These are phyloP conservation scores for Filosporella fistucella DNA, from an alignment of 495 filamentous ascomycete species.

Conservation along the genomic window DNA sequence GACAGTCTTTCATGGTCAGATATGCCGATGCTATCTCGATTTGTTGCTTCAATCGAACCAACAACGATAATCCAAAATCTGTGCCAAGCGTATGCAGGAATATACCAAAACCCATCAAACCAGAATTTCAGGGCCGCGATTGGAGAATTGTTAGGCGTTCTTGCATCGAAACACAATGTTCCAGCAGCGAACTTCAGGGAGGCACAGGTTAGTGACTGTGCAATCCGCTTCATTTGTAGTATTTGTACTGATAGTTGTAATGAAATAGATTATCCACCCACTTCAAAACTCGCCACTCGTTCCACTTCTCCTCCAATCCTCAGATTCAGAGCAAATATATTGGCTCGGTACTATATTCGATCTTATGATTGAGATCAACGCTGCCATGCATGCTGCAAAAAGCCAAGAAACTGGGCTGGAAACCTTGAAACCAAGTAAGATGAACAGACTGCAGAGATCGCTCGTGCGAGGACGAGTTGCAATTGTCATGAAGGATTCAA, in stretches of 20 bases:
- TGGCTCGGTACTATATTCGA: conserved; percentile 48
- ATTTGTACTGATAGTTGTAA: conserved; percentile 33
- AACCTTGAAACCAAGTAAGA: conserved; percentile 50
- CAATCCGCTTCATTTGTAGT: conserved; percentile 13
- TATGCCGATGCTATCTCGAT: conserved; percentile 36
- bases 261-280: conserved; percentile 54
- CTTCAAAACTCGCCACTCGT: conserved; percentile 58
- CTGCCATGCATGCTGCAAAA: conserved; percentile 25
- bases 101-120: conserved; percentile 9
- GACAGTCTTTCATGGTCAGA: conserved; percentile 55
- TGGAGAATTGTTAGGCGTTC: conserved; percentile 16
- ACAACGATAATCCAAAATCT: not conserved
- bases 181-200: conserved; percentile 30
- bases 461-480: conserved; percentile 51
- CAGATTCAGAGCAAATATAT: conserved; percentile 27
- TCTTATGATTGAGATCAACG: conserved; percentile 39
- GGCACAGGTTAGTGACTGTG: conserved; percentile 46
- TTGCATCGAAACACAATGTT: conserved; percentile 18
- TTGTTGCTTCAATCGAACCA: conserved; percentile 21
- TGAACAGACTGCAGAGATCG: conserved; percentile 69
- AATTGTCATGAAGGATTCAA: conserved; percentile 61
- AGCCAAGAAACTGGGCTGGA: conserved; percentile 29
- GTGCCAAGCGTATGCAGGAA: conserved; percentile 3
- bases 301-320: conserved; percentile 29
- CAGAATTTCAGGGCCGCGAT: conserved; percentile 11